phyloP scores from a whole-genome alignment of 441 rosid genomes.

The Gossypium davidsonii region DNA sequence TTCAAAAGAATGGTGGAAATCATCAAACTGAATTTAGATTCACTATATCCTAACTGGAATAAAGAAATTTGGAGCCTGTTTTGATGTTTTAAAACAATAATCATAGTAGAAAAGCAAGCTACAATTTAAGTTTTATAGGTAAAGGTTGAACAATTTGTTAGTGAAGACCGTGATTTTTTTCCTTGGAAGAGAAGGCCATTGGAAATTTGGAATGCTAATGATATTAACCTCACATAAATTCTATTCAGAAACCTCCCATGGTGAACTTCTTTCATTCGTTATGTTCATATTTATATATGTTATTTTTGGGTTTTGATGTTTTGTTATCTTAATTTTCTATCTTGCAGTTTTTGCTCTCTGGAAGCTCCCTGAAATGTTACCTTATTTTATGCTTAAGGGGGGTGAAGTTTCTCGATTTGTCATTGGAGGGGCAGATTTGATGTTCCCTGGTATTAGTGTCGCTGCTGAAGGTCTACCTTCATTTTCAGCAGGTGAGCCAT shows the following conservation, averaged over 20 bases:
- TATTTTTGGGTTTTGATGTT: neutral
- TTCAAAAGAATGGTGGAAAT: neutral
- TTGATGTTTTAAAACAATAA: neutral
- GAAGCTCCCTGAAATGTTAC: conserved; percentile 77
- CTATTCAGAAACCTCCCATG: neutral
- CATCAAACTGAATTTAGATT: neutral
- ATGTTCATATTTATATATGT: neutral
- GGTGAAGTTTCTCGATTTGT: conserved; percentile 86
- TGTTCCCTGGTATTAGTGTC: conserved; percentile 85
- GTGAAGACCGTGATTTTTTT: neutral
- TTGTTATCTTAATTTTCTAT: neutral
- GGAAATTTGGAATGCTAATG: neutral
- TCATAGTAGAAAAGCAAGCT: neutral
- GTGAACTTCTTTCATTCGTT: neutral
- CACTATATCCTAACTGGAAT: neutral
- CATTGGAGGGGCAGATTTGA: conserved; percentile 95
- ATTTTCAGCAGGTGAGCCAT: conserved; percentile 68
- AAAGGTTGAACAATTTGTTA: neutral
- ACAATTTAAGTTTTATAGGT: neutral
- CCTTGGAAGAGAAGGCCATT: neutral
- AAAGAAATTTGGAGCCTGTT: neutral
- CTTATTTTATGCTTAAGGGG: conserved; percentile 74
- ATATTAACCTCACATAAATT: neutral
- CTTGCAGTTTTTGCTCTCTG: conserved; percentile 86
- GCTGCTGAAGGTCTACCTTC: conserved; percentile 63